phyloP scores from a whole-genome alignment of 2,329 filamentous ascomycete genomes.

The Fusarium albidum region DNA sequence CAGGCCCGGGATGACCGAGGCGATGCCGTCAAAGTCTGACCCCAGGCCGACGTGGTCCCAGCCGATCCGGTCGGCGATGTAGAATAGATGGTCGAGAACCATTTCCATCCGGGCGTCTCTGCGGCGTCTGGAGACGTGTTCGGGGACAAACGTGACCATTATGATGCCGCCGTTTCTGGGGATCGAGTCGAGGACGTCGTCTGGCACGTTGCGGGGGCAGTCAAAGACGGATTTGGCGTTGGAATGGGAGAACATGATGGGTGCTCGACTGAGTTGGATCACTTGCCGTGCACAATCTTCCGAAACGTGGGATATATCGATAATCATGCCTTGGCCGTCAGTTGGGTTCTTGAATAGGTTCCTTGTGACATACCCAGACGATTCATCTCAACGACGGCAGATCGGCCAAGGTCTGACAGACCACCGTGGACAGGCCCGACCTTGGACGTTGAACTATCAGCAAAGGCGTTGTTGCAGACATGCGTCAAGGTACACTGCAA shows the following conservation, averaged over 20 bases:
- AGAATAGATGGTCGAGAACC: constrained; percentile 45
- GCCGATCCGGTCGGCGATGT: constrained; percentile 42
- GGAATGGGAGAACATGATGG: constrained; percentile 46
- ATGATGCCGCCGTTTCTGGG: constrained; percentile 49
- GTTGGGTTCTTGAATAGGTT: neutral
- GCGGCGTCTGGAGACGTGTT: constrained; percentile 6
- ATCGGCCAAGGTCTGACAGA: constrained; percentile 39
- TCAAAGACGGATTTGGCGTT: constrained; percentile 16
- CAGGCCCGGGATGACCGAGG: constrained; percentile 25
- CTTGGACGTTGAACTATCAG: constrained; percentile 30
- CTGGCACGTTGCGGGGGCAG: constrained; percentile 42
- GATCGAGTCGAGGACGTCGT: constrained; percentile 47
- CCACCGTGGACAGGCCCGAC: constrained; percentile 38
- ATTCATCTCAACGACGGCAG: constrained; percentile 47
- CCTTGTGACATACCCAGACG: constrained; percentile 28
- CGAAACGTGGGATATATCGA: constrained; percentile 44
- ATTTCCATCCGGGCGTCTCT: constrained; percentile 12
- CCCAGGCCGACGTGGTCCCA: constrained; percentile 50
- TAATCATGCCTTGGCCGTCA: constrained; percentile 32
- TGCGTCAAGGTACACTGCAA: constrained; percentile 38
- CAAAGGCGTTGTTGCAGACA: constrained; percentile 33
- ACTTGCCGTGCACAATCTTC: constrained; percentile 37
- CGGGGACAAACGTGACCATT: constrained; percentile 49
- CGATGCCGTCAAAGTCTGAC: constrained; percentile 47
- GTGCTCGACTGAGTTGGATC: constrained; percentile 37